Evolutionary conservation across 768 basidiomycete species (phyloP).

Genomic region (Boletus huronensis): DNA sequence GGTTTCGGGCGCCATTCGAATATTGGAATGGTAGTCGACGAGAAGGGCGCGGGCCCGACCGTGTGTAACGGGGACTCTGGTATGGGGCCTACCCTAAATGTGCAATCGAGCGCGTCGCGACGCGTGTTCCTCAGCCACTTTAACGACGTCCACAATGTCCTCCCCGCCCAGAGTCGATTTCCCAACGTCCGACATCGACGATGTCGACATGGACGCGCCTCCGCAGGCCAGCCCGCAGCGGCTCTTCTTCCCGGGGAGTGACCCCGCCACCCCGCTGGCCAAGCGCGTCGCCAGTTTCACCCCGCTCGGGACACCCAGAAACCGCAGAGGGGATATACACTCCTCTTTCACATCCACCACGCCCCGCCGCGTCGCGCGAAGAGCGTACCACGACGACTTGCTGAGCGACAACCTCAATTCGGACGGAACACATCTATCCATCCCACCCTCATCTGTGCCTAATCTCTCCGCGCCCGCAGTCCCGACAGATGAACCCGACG

Average conservation of each 20-base stretch:
- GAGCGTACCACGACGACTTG: constrained; percentile 20
- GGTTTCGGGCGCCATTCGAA: constrained; percentile 12
- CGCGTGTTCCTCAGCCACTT: constrained; percentile 31
- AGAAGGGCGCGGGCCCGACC: background rate
- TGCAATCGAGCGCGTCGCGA: constrained; percentile 50
- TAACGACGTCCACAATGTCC: constrained; percentile 41
- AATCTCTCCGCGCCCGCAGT: constrained; percentile 58
- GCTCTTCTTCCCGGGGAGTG: constrained; percentile 33
- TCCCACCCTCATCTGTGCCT: constrained; percentile 54
- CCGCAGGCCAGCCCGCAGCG: constrained; percentile 15
- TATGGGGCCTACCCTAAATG: constrained; percentile 46
- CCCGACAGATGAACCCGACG: constrained; percentile 72
- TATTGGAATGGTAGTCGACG: background rate
- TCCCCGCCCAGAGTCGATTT: constrained; percentile 64
- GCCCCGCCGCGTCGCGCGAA: constrained; percentile 19
- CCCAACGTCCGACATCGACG: constrained; percentile 55
- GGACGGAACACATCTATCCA: constrained; percentile 54
- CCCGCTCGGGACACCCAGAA: constrained; percentile 44
- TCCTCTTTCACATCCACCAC: constrained; percentile 35
- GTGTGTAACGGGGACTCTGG: background rate
- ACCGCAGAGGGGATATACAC: constrained; percentile 29
- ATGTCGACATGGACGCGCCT: constrained; percentile 50
- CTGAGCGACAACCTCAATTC: constrained; percentile 44
- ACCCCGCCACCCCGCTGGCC: constrained; percentile 46
- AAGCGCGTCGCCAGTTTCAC: constrained; percentile 30